Evolutionary conservation across 148 eudicot genomes (phyloP).

Genomic region (Rheum nobile): DNA sequence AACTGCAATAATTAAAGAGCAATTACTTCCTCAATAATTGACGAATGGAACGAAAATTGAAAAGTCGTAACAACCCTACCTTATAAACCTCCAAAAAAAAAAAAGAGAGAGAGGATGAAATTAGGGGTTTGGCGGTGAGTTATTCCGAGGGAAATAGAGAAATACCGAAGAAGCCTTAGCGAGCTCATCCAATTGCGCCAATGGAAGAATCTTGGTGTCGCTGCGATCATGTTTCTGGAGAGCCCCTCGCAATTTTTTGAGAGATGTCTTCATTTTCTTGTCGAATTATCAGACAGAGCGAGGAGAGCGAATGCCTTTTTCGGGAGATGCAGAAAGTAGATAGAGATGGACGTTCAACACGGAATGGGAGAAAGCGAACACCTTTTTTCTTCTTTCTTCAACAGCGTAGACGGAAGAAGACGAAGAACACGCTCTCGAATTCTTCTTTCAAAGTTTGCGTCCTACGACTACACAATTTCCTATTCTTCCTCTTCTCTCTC

Average conservation of each 20-base stretch:
- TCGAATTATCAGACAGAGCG: neutral
- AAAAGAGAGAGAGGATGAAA: neutral
- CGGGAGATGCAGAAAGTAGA: neutral
- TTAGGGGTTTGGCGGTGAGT: neutral
- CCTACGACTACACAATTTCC: neutral
- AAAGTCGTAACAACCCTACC: neutral
- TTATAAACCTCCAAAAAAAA: neutral
- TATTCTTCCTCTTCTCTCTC: neutral
- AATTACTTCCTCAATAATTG: neutral
- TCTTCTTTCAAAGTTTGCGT: conserved; percentile 3
- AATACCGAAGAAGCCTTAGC: conserved; percentile 60
- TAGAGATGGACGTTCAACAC: neutral
- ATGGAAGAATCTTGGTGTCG: conserved; percentile 33
- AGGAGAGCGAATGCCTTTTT: neutral
- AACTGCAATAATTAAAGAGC: neutral
- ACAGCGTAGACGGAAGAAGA: neutral
- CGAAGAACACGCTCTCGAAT: neutral
- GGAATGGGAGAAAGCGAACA: neutral
- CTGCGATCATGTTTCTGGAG: conserved; percentile 33
- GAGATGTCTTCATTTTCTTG: conserved; percentile 54
- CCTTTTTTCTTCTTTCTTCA: neutral
- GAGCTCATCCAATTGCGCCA: conserved; percentile 62
- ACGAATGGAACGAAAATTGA: neutral
- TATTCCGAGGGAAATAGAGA: neutral
- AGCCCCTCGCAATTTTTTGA: conserved; percentile 51